These are phyloP conservation scores for Funneliformis mosseae DNA, from an alignment of 192 early-diverging fungal genomes.

Conservation along the genomic window DNA sequence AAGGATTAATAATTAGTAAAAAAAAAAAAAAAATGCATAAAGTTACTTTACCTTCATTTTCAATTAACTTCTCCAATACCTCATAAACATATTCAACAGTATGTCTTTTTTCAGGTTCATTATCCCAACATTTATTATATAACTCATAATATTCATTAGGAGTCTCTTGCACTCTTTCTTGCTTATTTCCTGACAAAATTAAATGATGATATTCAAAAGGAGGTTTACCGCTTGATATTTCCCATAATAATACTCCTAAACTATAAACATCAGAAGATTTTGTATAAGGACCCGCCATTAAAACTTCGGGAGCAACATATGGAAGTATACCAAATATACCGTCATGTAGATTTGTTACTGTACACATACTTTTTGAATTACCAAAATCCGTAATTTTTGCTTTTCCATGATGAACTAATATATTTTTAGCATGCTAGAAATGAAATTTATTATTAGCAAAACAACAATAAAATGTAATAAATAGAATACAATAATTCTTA, in stretches of 20 bases:
- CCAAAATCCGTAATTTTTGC: slow-evolving; percentile 21
- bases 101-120: too few species aligned
- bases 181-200: too few species aligned
- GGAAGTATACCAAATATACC: not conserved
- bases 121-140: too few species aligned
- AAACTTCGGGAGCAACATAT: slow-evolving; percentile 18
- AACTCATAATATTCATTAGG: not conserved
- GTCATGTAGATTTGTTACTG: not conserved
- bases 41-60: too few species aligned
- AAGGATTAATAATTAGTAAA: too few species aligned
- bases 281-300: not conserved
- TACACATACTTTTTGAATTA: not conserved
- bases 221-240: not conserved
- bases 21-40: too few species aligned
- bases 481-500: too few species aligned
- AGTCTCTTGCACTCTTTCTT: not conserved
- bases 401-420: not conserved
- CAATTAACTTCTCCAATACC: too few species aligned
- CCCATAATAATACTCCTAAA: too few species aligned
- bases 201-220: too few species aligned
- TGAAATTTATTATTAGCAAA: not conserved
- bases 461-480: not conserved
- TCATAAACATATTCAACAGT: too few species aligned
- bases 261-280: not conserved
- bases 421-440: not conserved